Base-by-base conservation (phyloP, 2,329 filamentous ascomycete genomes). In the Sclerotinia spermophila region DNA sequence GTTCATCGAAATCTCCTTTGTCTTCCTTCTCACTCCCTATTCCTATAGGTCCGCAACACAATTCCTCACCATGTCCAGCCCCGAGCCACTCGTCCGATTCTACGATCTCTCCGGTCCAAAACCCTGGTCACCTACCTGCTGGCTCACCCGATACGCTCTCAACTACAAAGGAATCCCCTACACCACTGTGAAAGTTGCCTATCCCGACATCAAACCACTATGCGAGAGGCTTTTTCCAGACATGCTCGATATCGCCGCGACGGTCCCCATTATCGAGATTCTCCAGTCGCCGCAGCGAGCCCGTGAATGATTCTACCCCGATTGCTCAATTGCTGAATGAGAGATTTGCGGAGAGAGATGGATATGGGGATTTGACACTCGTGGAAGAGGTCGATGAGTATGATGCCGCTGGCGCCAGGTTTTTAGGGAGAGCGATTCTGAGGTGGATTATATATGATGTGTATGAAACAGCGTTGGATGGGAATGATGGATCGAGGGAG, bases 61-160 rank as follows among this genome's bases (percentile, higher is more conserved):
- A 68, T 48, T 19, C 3, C 13, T 13, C 35, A 40, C 8, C 8
- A 74, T 74, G 73, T 42, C 72, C 7, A 60, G 45, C 48, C 17
- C 38, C 65, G 27, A 71, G n/a, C 73, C 71, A 35, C 68, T 74
- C 21, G 72, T 75, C 40, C 73, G 69, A 30, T 75, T 75, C 60
- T 75, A 75, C 65, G 73, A 75, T 45, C 73, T 75, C 70, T 72
- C 71, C 6, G 72, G 73, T 19, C 73, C 74, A 21, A 73, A 74
- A 55, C 53, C 71, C 13, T 75, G 73, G 71, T 74, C 72, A 11
- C 73, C 73, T 65, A 55, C 65, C 30, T 75, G 74, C 62, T 73
- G 72, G 71, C 15, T 61, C 62, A 75, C 56, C 11, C 59, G 71
- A 24, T 75, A 71, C 55, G 72, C 71, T 5, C 68, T 74, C 13